Evolutionary conservation across 2,329 filamentous ascomycete genomes (phyloP).

Genomic region (Pseudopithomyces maydicus): DNA sequence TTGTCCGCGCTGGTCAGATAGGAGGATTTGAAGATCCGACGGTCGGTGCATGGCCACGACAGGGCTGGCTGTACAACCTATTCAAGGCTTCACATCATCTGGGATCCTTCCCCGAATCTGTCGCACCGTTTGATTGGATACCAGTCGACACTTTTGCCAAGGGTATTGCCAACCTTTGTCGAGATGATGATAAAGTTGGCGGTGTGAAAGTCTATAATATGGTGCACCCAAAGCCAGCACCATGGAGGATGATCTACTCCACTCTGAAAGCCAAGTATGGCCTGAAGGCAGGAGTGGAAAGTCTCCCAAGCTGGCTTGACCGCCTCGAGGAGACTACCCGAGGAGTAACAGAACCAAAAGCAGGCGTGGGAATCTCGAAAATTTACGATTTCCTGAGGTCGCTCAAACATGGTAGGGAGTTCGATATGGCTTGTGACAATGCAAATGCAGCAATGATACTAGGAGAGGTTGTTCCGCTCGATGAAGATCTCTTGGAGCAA

Average conservation of each 20-base stretch:
- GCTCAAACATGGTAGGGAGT: slow-evolving; percentile 12
- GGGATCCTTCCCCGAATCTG: slow-evolving; percentile 6
- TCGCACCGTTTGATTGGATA: slow-evolving; percentile 20
- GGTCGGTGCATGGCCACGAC: slow-evolving; percentile 10
- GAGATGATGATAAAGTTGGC: not conserved
- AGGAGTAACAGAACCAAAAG: not conserved
- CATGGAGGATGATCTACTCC: slow-evolving; percentile 9
- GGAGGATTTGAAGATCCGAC: slow-evolving; percentile 4
- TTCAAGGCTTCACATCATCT: slow-evolving; percentile 7
- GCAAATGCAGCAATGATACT: not conserved
- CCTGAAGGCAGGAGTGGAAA: not conserved
- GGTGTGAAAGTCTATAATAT: slow-evolving; percentile 13
- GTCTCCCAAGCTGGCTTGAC: slow-evolving; percentile 15
- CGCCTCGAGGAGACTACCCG: not conserved
- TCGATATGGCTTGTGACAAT: slow-evolving; percentile 1
- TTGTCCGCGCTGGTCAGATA: slow-evolving; percentile 21
- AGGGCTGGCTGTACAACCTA: slow-evolving; percentile 16
- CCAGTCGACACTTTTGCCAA: slow-evolving; percentile 18
- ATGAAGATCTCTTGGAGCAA: slow-evolving; percentile 4
- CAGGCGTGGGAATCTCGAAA: slow-evolving; percentile 1
- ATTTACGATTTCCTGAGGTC: slow-evolving; percentile 11
- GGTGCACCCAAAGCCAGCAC: slow-evolving; percentile 9
- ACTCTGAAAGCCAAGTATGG: slow-evolving; percentile 1
- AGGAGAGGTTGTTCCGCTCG: slow-evolving; percentile 2
- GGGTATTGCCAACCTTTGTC: slow-evolving; percentile 6